A percentile compares a stretch with the other conserved stretches of the same genome.
These are phyloP conservation scores for Castanospermum australe DNA, from an alignment of 306 rosid species.

Conservation along the genomic window DNA sequence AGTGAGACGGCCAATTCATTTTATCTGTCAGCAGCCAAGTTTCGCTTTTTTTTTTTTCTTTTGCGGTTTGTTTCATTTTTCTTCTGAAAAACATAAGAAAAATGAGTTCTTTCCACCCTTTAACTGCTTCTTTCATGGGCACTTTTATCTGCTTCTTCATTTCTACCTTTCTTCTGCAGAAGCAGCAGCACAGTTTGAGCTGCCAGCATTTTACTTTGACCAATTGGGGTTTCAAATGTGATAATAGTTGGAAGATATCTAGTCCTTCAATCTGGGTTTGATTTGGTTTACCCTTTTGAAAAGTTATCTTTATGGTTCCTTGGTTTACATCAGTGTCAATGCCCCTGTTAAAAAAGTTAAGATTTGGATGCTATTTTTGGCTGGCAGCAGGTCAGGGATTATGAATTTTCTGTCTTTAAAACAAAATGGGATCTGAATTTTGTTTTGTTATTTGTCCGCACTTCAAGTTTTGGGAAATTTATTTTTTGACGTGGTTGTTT, in stretches of 20 bases:
- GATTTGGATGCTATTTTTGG: conserved; percentile 22
- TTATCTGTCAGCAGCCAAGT: background rate
- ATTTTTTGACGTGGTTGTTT: conserved; percentile 1
- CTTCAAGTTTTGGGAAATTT: conserved; percentile 8
- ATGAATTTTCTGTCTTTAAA: conserved; percentile 6
- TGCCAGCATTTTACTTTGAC: background rate
- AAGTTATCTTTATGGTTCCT: background rate
- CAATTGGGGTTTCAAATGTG: conserved; percentile 9
- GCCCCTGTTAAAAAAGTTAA: conserved; percentile 17
- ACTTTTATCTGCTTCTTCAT: conserved; percentile 6
- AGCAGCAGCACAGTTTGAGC: conserved; percentile 3
- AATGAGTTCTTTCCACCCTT: background rate
- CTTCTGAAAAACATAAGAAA: background rate
- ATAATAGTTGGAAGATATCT: conserved; percentile 7
- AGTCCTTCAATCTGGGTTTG: conserved; percentile 33
- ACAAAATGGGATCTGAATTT: conserved; percentile 27
- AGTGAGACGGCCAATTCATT: background rate
- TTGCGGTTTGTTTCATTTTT: background rate
- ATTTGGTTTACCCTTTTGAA: conserved; percentile 30
- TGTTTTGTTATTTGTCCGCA: background rate
- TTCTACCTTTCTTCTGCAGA: background rate
- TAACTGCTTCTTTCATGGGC: conserved; percentile 4
- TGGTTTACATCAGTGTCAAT: conserved; percentile 8
- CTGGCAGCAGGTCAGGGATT: conserved; percentile 2
- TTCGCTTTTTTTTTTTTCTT: background rate